A percentile compares a stretch with the other conserved stretches of the same genome.
These are phyloP conservation scores for Gastrodia elata DNA, from an alignment of 106 monocot species.

Conservation along the genomic window DNA sequence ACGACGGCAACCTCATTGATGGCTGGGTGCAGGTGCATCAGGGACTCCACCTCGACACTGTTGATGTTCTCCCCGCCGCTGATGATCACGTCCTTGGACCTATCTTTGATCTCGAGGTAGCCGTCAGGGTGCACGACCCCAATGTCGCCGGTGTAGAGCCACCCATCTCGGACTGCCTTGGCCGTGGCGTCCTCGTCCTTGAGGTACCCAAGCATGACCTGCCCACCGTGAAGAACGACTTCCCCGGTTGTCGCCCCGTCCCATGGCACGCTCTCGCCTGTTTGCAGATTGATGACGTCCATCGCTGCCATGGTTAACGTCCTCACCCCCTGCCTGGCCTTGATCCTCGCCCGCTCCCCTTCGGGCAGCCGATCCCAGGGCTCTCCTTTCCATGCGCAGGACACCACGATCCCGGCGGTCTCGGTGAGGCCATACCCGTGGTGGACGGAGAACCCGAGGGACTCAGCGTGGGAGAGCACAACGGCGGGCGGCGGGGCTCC, in stretches of 20 bases:
- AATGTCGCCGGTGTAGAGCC: slow-evolving; percentile 31
- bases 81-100: slow-evolving; percentile 29
- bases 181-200: slow-evolving; percentile 7
- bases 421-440: slow-evolving; percentile 66
- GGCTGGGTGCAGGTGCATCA: slow-evolving; percentile 20
- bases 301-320: slow-evolving; percentile 14
- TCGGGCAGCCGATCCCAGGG: slow-evolving; percentile 50
- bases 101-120: slow-evolving; percentile 27
- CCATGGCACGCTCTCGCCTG: slow-evolving; percentile 15
- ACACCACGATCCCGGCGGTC: slow-evolving; percentile 10
- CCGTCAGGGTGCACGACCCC: slow-evolving; percentile 28
- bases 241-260: slow-evolving; percentile 26
- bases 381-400: slow-evolving; percentile 54
- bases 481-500: slow-evolving; percentile 58
- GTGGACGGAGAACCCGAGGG: slow-evolving; percentile 38
- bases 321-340: slow-evolving; percentile 51
- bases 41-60: slow-evolving; percentile 46
- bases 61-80: slow-evolving; percentile 32
- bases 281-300: slow-evolving; percentile 23
- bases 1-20: slow-evolving; percentile 24
- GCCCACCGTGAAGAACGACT: background rate
- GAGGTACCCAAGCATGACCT: slow-evolving; percentile 2
- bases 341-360: slow-evolving; percentile 40
- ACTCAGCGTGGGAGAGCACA: slow-evolving; percentile 32
- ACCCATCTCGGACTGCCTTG: slow-evolving; percentile 4